Evolutionary conservation across 2,329 filamentous ascomycete genomes (phyloP).

Genomic region (Domatiomyces globalis): DNA sequence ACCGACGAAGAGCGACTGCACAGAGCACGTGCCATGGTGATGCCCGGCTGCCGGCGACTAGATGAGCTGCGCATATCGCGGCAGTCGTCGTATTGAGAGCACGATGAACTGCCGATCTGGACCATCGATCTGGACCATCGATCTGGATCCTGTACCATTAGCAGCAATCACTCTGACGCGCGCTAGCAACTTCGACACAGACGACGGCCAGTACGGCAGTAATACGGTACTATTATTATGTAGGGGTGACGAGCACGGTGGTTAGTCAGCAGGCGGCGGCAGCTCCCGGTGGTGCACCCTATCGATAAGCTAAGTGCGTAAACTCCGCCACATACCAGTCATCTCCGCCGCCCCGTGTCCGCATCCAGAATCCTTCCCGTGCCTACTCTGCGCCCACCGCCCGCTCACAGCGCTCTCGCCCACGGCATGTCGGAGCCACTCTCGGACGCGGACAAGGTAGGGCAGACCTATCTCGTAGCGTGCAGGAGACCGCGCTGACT

Average conservation of each 20-base stretch:
- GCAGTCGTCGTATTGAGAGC: slow-evolving; percentile 10
- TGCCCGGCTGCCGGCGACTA: slow-evolving; percentile 45
- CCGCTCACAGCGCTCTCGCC: background rate
- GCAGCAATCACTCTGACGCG: too few relatives aligned
- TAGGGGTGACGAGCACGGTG: too few relatives aligned
- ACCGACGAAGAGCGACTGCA: slow-evolving; percentile 67
- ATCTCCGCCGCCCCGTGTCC: too few relatives aligned
- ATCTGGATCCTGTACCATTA: background rate
- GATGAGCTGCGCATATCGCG: slow-evolving; percentile 32
- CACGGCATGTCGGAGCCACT: slow-evolving; percentile 31
- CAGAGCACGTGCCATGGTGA: slow-evolving; percentile 47
- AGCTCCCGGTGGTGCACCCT: background rate
- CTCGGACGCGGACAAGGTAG: slow-evolving; percentile 37
- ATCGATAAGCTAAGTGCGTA: background rate
- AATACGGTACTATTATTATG: background rate
- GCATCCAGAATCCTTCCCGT: background rate
- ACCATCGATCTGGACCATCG: background rate
- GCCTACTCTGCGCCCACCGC: background rate
- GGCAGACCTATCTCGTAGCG: slow-evolving; percentile 9
- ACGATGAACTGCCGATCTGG: background rate
- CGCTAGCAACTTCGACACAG: too few relatives aligned
- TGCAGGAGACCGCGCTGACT: slow-evolving; percentile 13
- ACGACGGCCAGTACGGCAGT: background rate
- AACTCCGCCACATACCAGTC: background rate
- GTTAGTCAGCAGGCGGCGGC: background rate